Percentiles rank a stretch among this genome's conserved stretches.
phyloP scores from a whole-genome alignment of 169 alveolate genomes.

The Cryptosporidium baileyi region DNA sequence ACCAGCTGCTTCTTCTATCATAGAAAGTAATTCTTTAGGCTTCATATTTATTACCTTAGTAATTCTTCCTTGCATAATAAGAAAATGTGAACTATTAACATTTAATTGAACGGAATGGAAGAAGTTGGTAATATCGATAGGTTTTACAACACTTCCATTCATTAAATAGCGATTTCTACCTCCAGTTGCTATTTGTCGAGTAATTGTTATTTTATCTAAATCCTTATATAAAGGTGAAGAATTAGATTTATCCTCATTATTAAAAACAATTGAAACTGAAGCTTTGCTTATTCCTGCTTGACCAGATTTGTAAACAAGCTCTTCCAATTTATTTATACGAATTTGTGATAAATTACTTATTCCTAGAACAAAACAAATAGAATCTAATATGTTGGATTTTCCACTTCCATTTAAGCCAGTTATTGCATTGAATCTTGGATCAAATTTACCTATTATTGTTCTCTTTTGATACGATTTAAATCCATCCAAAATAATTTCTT shows the following conservation, averaged over 20 bases:
- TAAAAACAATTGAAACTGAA: constrained; percentile 94
- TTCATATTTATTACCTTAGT: constrained; percentile 97
- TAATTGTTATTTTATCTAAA: constrained; percentile 87
- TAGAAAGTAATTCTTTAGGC: constrained; percentile 93
- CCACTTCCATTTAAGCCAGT: constrained; percentile 99
- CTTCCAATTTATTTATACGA: constrained; percentile 94
- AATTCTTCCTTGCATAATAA: constrained; percentile 98
- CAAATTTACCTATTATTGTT: constrained; percentile 91
- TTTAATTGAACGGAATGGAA: constrained; percentile 94
- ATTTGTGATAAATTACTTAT: constrained; percentile 85
- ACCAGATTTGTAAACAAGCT: constrained; percentile 97
- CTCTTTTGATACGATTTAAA: constrained; percentile 68
- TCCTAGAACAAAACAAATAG: constrained; percentile 97
- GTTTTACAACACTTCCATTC: constrained; percentile 93
- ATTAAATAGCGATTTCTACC: constrained; percentile 94
- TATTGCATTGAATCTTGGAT: constrained; percentile 98
- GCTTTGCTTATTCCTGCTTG: constrained; percentile 98
- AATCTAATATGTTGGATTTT: constrained; percentile 97
- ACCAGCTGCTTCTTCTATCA: constrained; percentile 98
- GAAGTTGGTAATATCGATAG: constrained; percentile 90
- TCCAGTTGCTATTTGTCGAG: constrained; percentile 91
- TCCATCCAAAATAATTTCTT: constrained; percentile 58
- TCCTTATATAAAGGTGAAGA: constrained; percentile 86
- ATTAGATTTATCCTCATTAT: constrained; percentile 84
- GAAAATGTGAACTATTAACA: constrained; percentile 97